Percentiles rank a stretch among this genome's conserved stretches.
Evolutionary conservation across 1,139 yeast species (phyloP).

Genomic region (Petasospora fabianii): DNA sequence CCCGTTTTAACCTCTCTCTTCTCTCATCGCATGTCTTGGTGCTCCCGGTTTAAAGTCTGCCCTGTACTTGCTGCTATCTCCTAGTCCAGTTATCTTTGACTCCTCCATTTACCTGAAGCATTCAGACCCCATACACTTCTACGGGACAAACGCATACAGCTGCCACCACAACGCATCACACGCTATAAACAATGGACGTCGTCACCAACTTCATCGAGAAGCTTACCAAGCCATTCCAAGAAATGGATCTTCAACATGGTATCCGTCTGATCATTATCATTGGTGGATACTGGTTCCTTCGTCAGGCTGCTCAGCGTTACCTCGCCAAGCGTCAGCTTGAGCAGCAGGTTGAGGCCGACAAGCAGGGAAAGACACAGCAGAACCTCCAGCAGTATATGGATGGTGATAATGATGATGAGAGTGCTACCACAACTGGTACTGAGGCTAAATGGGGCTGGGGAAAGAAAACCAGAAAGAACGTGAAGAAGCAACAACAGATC

Average conservation of each 20-base stretch:
- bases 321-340: slow-evolving; percentile 49
- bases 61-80: no score
- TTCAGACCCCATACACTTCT: no score
- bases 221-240: slow-evolving; percentile 16
- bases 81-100: no score
- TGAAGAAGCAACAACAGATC: slow-evolving; percentile 49
- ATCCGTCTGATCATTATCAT: slow-evolving; percentile 41
- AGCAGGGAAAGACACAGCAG: slow-evolving; percentile 26
- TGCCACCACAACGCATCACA: neutral
- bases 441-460: slow-evolving; percentile 78
- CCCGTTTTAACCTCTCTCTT: no score
- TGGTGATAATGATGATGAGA: slow-evolving; percentile 39
- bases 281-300: slow-evolving; percentile 43
- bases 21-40: no score
- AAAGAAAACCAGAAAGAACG: slow-evolving; percentile 59
- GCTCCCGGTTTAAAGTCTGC: no score
- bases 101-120: no score
- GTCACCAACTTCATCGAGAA: slow-evolving; percentile 8
- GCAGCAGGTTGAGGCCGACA: slow-evolving; percentile 47
- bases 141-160: neutral
- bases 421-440: slow-evolving; percentile 29
- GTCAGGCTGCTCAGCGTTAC: slow-evolving; percentile 39
- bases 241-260: slow-evolving; percentile 33
- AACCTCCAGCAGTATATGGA: no score
- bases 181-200: slow-evolving; percentile 3